Conservation (phyloP, 148 eudicot species). For the Hydrangea macrophylla region DNA sequence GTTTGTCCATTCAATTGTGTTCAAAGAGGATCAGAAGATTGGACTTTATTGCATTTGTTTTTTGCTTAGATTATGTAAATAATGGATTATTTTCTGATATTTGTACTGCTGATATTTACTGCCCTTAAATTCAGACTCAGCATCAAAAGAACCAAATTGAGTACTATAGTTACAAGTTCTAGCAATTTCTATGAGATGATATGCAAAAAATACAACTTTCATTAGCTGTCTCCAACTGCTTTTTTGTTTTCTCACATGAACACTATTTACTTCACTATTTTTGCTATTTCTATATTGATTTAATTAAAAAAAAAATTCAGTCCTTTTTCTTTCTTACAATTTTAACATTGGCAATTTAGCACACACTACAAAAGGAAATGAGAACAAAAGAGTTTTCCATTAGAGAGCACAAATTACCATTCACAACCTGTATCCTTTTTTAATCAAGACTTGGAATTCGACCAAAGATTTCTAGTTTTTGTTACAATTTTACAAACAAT, state of each 20-base stretch:
- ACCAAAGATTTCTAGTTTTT: no score
- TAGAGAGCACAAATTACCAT: no score
- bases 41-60: not conserved
- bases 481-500: not conserved
- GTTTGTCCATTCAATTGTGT: no score
- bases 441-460: no score
- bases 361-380: not conserved
- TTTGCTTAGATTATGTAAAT: not conserved
- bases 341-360: not conserved
- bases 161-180: not conserved
- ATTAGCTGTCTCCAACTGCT: not conserved
- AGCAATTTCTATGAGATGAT: not conserved
- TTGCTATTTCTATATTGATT: not conserved
- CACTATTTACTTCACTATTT: not conserved
- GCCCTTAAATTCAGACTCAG: not conserved
- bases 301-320: no score
- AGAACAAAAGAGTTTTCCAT: not conserved
- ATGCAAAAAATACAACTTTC: not conserved
- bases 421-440: no score
- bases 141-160: not conserved
- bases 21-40: not conserved
- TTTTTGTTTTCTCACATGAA: constrained; percentile 4
- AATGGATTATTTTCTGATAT: not conserved
- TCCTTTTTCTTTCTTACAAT: not conserved
- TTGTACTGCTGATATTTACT: not conserved